Base-by-base conservation (phyloP, 208 protist genomes). In the Trichomonas tenax region DNA sequence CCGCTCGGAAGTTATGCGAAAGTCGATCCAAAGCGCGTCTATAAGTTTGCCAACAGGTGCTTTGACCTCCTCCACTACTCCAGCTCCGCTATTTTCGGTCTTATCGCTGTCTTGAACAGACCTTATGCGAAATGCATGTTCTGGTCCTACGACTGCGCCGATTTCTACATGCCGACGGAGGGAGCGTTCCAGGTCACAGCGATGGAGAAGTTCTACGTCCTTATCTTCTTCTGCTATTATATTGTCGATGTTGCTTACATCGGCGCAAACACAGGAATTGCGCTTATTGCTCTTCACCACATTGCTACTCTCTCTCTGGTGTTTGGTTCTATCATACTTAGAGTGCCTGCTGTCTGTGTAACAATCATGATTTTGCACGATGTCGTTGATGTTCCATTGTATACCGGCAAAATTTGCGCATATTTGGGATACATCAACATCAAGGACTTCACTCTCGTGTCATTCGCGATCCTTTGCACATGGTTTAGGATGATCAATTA, bases 381-480 rank as follows among this genome's bases (percentile, higher is more conserved):
- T 31, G 26, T 93, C n/a, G 86, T 93, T 93, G 86, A 93, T 93
- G 86, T 93, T 58, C 86, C 86, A 93, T 51, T 93, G 26, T 93
- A 93, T 58, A 23, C 45, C 6, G 86, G 86, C 11, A 93, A 93
- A 51, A 51, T 93, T 17, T 51, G 41, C 14, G 14, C n/a, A 21
- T 93, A 93, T 38, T 26, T 93, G 1, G 86, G 86, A 17, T 93
- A 48, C 44, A 93, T 48, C 8, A 93, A 2, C 9, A 26, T 44
- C 40, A 48, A 93, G 26, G 86, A 93, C 38, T 34, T 93, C 15
- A 31, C 86, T 4, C 86, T 93, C 51, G 23, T 51, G 0, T 51
- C n/a, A 51, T 93, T 93, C 36, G 86, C 44, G 0, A 34, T 93
- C 44, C 44, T 51, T 17, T 93, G 86, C 44, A 93, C 86, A 93